These are phyloP conservation scores for Entomortierella beljakovae DNA, from an alignment of 192 early-diverging fungal genomes.

Conservation along the genomic window DNA sequence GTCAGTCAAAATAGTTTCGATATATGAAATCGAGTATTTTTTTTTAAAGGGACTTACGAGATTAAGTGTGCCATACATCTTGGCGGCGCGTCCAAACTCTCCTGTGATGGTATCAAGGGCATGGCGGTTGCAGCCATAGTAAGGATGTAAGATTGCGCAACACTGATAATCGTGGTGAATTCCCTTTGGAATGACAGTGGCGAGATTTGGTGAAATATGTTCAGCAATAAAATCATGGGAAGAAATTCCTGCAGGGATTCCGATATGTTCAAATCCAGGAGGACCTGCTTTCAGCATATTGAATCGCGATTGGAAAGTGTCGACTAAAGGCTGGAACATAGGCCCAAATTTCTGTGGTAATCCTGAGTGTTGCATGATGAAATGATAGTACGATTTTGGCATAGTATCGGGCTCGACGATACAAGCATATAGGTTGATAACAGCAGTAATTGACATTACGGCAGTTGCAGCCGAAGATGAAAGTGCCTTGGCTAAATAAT, in stretches of 20 bases:
- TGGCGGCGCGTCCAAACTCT: slow-evolving; percentile 66
- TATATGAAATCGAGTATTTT: neutral
- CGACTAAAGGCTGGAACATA: slow-evolving; percentile 57
- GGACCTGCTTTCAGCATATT: slow-evolving; percentile 31
- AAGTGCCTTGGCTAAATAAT: slow-evolving; percentile 56
- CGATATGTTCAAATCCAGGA: slow-evolving; percentile 34
- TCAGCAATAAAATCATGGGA: slow-evolving; percentile 65
- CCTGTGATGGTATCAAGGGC: slow-evolving; percentile 54
- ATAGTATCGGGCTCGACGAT: slow-evolving; percentile 69
- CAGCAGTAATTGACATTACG: slow-evolving; percentile 61
- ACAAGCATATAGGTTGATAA: slow-evolving; percentile 62
- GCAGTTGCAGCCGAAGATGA: slow-evolving; percentile 53
- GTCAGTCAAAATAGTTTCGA: neutral
- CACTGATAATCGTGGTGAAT: slow-evolving; percentile 65
- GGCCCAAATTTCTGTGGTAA: slow-evolving; percentile 55
- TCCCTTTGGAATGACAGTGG: slow-evolving; percentile 47
- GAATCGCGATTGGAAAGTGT: slow-evolving; percentile 40
- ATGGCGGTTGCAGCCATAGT: slow-evolving; percentile 61
- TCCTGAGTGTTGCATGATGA: slow-evolving; percentile 63
- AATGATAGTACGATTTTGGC: slow-evolving; percentile 67
- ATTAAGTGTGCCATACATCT: slow-evolving; percentile 75
- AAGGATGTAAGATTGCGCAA: slow-evolving; percentile 73
- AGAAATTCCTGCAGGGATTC: slow-evolving; percentile 59
- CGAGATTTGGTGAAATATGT: slow-evolving; percentile 65
- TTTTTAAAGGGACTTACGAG: slow-evolving; percentile 40